Conservation (phyloP, 164 flowering plant genomes). For the Akebia trifoliata region DNA sequence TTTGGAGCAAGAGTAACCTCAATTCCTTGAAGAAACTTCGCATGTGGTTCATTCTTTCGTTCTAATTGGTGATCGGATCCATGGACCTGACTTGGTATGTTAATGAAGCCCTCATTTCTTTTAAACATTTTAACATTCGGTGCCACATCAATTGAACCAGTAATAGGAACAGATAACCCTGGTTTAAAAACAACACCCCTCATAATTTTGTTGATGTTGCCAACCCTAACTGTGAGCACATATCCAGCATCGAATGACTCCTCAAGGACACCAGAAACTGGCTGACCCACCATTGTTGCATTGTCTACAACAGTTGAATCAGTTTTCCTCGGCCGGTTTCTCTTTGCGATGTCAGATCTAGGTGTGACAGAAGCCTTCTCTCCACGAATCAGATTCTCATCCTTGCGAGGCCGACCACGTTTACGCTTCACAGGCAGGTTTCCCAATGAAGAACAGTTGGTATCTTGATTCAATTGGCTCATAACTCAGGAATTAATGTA, state of each 20-base stretch:
- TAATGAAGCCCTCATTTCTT: conserved; percentile 47
- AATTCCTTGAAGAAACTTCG: conserved; percentile 20
- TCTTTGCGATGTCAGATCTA: conserved; percentile 12
- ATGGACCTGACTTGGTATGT: too few species aligned
- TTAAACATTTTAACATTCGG: conserved; percentile 61
- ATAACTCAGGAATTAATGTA: too few species aligned
- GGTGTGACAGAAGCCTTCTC: conserved; percentile 9
- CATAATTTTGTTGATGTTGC: conserved; percentile 45
- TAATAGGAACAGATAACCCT: conserved; percentile 60
- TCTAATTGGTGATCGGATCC: too few species aligned
- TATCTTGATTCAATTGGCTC: conserved; percentile 31
- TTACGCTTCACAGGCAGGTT: conserved; percentile 42
- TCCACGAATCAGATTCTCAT: conserved; percentile 12
- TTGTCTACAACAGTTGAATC: conserved; percentile 18
- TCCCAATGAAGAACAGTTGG: conserved; percentile 24
- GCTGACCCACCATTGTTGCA: conserved; percentile 54
- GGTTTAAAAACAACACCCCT: conserved; percentile 86
- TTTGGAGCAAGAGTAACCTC: conserved; percentile 6
- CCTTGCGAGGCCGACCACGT: conserved; percentile 73
- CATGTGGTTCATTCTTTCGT: conserved; percentile 15
- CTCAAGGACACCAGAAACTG: conserved; percentile 67
- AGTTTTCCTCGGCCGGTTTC: conserved; percentile 16
- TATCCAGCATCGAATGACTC: conserved; percentile 81
- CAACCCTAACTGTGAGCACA: conserved; percentile 63
- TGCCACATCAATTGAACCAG: conserved; percentile 69